phyloP scores from a whole-genome alignment of 306 rosid species.

The Hylodesmum podocarpum region DNA sequence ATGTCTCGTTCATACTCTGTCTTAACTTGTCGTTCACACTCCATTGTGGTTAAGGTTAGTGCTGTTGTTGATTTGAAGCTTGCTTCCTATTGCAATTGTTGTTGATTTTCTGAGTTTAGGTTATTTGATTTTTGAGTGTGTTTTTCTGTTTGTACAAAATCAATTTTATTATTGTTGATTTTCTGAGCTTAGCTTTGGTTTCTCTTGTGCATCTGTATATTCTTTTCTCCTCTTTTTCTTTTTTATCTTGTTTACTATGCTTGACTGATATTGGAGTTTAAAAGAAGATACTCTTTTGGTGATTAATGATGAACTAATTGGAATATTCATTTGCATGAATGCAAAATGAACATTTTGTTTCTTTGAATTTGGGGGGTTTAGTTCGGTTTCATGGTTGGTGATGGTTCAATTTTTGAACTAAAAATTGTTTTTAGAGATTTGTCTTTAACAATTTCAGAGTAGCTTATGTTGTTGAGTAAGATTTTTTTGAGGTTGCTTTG shows the following conservation, averaged over 20 bases:
- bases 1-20: no score
- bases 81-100: no score
- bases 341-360: not conserved
- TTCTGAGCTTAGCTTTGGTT: no score
- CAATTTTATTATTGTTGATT: no score
- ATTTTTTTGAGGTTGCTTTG: not conserved
- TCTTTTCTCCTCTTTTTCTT: not conserved
- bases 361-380: not conserved
- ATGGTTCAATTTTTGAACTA: not conserved
- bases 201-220: no score
- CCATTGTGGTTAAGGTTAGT: no score
- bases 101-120: no score
- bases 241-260: not conserved
- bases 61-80: no score
- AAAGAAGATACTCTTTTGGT: not conserved
- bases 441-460: not conserved
- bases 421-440: not conserved
- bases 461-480: not conserved
- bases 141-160: no score
- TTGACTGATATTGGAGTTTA: not conserved
- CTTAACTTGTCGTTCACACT: no score
- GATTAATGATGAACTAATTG: not conserved
- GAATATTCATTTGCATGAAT: not conserved
- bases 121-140: no score
- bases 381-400: constrained; percentile 1